phyloP scores from a whole-genome alignment of 1,139 yeast species.

The Pichia sp. region DNA sequence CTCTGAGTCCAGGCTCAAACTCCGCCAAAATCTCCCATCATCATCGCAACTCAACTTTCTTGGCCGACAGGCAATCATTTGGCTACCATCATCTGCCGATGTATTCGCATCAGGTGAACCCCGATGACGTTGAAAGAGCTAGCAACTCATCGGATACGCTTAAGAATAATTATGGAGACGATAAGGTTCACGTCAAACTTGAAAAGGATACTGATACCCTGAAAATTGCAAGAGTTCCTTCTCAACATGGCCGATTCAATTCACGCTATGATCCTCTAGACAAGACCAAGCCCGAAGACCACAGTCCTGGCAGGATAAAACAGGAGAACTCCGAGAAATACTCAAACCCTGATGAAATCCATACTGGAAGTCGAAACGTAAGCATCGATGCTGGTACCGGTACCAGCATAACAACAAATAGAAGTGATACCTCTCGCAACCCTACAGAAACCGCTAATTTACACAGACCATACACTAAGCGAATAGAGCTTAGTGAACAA shows the following conservation, averaged over 20 bases:
- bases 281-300: neutral
- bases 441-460: constrained; percentile 5
- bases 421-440: constrained; percentile 7
- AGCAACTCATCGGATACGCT: neutral
- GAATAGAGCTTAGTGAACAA: constrained; percentile 5
- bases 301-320: neutral
- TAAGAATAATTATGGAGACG: neutral
- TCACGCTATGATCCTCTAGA: neutral
- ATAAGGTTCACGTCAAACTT: neutral
- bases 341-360: neutral
- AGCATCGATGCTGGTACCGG: constrained; percentile 1
- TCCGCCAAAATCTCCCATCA: neutral
- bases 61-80: neutral
- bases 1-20: neutral
- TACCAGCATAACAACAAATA: neutral
- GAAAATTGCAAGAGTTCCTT: neutral
- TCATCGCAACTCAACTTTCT: neutral
- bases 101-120: neutral
- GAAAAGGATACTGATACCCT: neutral
- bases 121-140: neutral
- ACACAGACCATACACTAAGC: constrained; percentile 5
- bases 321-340: neutral
- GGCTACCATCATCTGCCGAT: neutral
- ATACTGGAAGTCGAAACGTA: neutral
- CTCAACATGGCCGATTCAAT: neutral